Evolutionary conservation across 2,329 filamentous ascomycete species (phyloP).

Genomic region (Pseudocercospora eumusae): DNA sequence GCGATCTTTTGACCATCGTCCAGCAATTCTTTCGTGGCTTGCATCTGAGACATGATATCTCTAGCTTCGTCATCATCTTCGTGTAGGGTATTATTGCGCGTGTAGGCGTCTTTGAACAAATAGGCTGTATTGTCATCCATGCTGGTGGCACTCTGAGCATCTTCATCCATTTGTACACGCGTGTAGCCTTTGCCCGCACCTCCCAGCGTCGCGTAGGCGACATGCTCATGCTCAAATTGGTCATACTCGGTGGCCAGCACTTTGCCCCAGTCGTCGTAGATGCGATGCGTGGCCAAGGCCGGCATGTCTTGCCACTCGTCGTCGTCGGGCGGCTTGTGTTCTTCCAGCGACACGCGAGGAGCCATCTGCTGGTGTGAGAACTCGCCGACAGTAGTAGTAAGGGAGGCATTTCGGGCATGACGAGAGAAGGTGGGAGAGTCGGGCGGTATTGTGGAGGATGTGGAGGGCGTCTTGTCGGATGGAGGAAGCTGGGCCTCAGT

Average conservation of each 20-base stretch:
- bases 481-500: conserved; percentile 12
- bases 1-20: conserved; percentile 95
- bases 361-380: conserved; percentile 86
- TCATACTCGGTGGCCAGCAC: conserved; percentile 79
- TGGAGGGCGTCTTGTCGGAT: conserved; percentile 10
- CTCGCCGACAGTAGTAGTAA: conserved; percentile 61
- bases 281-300: conserved; percentile 85
- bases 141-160: conserved; percentile 89
- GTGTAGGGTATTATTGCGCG: conserved; percentile 58
- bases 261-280: conserved; percentile 91
- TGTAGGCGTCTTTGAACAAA: conserved; percentile 74
- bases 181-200: conserved; percentile 96
- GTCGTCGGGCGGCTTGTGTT: conserved; percentile 55
- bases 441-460: conserved; percentile 9
- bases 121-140: conserved; percentile 98
- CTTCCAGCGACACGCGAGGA: conserved; percentile 43
- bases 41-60: conserved; percentile 85
- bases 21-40: conserved; percentile 91
- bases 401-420: conserved; percentile 28
- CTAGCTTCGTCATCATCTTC: conserved; percentile 73
- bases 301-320: conserved; percentile 94
- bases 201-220: conserved; percentile 74
- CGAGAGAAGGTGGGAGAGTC: conserved; percentile 9
- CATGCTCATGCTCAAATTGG: conserved; percentile 67
- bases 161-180: conserved; percentile 89